Base-by-base conservation (phyloP, 2,329 filamentous ascomycete species). In the Aspergillus sergii region DNA sequence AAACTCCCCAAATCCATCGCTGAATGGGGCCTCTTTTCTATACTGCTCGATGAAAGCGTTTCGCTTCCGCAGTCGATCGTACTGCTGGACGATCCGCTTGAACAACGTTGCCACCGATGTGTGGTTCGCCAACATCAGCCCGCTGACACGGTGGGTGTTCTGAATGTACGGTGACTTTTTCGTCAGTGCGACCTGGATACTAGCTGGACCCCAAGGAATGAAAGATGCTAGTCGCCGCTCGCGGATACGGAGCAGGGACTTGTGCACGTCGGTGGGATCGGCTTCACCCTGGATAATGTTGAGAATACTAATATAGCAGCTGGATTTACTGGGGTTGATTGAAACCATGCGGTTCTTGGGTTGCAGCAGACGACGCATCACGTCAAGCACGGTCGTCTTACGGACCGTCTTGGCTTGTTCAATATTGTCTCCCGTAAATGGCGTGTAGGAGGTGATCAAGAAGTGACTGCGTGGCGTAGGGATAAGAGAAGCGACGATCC, bases 271-370 rank as follows among this genome's bases (percentile, higher is more conserved):
- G 3, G 94, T 98, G 10, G 95, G 94, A 76, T 99, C 96, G 45
- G 96, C 95, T 78, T 99, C 95, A 73, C 95, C 95, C 83, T 98
- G 95, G 72, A 99, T 99, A 72, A 99, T 97, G 79, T 99, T 98
- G 66, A 99, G 84, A 71, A 99, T 98, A 55, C 93, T 97, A 75
- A 99, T 98, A 82, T 99, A 99, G 83, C 95, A 99, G 81, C 93
- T 97, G 82, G 93, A 96, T 83, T 98, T 98, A 72, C 91, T 92
- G 1, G 94, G 94, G 61, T 93, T 91, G 26, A 95, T 97, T 28
- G 94, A 97, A 53, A 99, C 95, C 95, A 99, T 99, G 76, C 96
- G 90, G 80, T 99, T 99, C 85, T 99, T 99, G 45, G 95, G 95
- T 80, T 99, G 96, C 63, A 99, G 83, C 28, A 99, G 83, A 64